Evolutionary conservation across 306 rosid genomes (phyloP).

Genomic region (Prinsepia uniflora): DNA sequence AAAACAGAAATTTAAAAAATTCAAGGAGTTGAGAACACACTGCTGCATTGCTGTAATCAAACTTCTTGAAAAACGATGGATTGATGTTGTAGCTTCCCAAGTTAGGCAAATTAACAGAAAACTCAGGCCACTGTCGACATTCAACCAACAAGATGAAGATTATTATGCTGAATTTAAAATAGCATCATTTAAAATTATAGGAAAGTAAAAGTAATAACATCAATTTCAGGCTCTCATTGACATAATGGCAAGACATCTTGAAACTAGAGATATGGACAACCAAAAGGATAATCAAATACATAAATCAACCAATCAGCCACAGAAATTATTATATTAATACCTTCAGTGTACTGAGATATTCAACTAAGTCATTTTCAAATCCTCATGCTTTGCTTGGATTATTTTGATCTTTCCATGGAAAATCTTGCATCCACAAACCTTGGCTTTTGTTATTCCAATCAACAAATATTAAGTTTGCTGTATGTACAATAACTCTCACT

Average conservation of each 20-base stretch:
- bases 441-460: slow-evolving; percentile 99
- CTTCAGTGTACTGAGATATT: slow-evolving; percentile 78
- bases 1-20: not conserved
- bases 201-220: not conserved
- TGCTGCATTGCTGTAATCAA: slow-evolving; percentile 73
- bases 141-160: slow-evolving; percentile 19
- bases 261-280: not conserved
- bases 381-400: slow-evolving; percentile 54
- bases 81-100: slow-evolving; percentile 62
- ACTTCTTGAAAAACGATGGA: slow-evolving; percentile 81
- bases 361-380: slow-evolving; percentile 80
- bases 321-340: slow-evolving; percentile 29
- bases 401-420: slow-evolving; percentile 86
- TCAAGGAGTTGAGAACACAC: slow-evolving; percentile 36
- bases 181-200: slow-evolving; percentile 2
- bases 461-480: slow-evolving; percentile 81
- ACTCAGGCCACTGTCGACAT: slow-evolving; percentile 75
- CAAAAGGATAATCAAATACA: not conserved
- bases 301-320: slow-evolving; percentile 7
- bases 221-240: slow-evolving; percentile 14
- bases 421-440: slow-evolving; percentile 99
- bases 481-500: slow-evolving; percentile 75
- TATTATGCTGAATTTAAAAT: slow-evolving; percentile 14
- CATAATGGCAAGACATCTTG: not conserved
- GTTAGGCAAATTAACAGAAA: slow-evolving; percentile 55